These are phyloP conservation scores for Penstemon eatonii DNA, from an alignment of 257 asterid species.

Conservation along the genomic window DNA sequence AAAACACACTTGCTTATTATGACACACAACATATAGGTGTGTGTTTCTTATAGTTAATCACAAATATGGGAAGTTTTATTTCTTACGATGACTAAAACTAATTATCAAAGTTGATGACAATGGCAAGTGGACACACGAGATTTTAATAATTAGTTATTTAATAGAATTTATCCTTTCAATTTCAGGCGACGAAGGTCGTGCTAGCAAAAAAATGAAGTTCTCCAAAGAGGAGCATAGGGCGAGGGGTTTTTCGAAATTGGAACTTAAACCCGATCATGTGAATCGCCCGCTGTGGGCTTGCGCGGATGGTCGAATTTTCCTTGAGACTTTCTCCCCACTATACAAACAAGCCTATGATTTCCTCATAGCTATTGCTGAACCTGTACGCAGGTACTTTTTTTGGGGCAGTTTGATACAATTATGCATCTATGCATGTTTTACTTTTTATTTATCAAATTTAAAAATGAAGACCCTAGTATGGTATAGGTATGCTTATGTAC, in stretches of 20 bases:
- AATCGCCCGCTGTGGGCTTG: constrained; percentile 98
- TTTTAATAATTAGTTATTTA: constrained; percentile 12
- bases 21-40: background rate
- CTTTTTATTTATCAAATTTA: constrained; percentile 2
- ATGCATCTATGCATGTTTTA: background rate
- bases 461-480: constrained; percentile 9
- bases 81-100: too few species aligned
- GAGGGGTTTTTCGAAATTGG: constrained; percentile 84
- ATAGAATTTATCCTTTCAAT: constrained; percentile 24
- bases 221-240: constrained; percentile 81
- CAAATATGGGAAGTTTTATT: too few species aligned
- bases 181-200: constrained; percentile 81
- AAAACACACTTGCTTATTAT: background rate
- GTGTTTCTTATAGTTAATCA: too few species aligned
- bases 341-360: constrained; percentile 96
- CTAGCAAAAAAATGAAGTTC: constrained; percentile 65
- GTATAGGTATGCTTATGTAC: background rate
- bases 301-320: constrained; percentile 93
- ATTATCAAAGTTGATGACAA: too few species aligned
- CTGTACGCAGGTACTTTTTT: constrained; percentile 77
- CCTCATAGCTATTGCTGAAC: constrained; percentile 98
- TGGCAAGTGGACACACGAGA: background rate
- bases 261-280: constrained; percentile 84
- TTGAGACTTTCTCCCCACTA: constrained; percentile 83
- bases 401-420: constrained; percentile 1